These are phyloP conservation scores for Kokia cookei DNA, from an alignment of 441 rosid genomes.

Conservation along the genomic window DNA sequence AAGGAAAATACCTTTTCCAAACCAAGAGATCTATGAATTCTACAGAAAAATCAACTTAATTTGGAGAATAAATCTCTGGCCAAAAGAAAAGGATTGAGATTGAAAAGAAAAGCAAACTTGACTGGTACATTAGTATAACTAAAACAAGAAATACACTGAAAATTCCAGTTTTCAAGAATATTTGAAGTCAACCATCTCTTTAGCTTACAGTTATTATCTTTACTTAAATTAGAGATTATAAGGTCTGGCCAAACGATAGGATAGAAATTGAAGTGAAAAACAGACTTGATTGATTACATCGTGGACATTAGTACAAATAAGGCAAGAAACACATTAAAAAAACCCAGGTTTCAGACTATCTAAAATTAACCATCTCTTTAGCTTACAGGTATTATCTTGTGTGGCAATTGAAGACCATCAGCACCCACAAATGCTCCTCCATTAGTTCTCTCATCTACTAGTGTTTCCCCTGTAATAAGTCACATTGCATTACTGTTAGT, in stretches of 20 bases:
- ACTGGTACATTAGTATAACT: background rate
- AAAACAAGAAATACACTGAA: conserved; percentile 8
- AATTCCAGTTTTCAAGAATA: background rate
- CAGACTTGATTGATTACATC: background rate
- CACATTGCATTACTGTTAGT: conserved; percentile 1
- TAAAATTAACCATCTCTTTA: background rate
- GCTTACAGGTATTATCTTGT: conserved; percentile 91
- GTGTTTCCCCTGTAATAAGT: conserved; percentile 68
- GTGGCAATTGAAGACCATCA: conserved; percentile 87
- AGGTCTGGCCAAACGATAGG: background rate
- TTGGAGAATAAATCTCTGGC: background rate
- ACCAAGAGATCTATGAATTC: background rate
- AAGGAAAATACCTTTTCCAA: background rate
- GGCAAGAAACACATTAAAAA: conserved; percentile 6
- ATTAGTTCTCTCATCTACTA: conserved; percentile 80
- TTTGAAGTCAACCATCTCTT: background rate
- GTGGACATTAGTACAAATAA: background rate
- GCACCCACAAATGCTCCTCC: conserved; percentile 81
- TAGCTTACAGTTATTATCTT: conserved; percentile 84
- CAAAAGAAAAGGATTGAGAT: background rate
- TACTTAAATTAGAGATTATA: background rate
- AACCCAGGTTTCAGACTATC: background rate
- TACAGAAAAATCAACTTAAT: background rate
- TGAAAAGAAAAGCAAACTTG: background rate
- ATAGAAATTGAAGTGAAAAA: background rate